These are phyloP conservation scores for Fusarium phyllophilum DNA, from an alignment of 2,329 filamentous ascomycete species.

Conservation along the genomic window DNA sequence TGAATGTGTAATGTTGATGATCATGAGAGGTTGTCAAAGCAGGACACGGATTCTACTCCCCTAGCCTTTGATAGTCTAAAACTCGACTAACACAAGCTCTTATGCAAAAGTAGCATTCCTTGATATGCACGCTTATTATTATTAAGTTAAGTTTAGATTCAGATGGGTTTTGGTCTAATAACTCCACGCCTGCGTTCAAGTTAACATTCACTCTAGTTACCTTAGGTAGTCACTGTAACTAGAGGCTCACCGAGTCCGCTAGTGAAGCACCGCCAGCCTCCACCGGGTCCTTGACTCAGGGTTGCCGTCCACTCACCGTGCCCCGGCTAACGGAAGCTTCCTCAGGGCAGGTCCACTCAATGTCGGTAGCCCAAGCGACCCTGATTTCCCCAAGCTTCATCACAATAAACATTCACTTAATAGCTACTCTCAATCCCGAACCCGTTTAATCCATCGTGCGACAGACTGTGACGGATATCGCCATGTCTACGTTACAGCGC, in stretches of 20 bases:
- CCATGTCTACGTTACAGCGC: conserved; percentile 58
- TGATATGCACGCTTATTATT: neutral
- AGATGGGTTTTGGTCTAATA: neutral
- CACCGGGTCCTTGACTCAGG: neutral
- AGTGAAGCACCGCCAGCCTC: neutral
- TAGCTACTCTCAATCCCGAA: neutral
- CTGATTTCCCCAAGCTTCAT: conserved; percentile 11
- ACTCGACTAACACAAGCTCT: neutral
- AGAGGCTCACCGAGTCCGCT: conserved; percentile 1
- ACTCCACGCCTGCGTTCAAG: neutral
- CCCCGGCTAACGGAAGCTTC: conserved; percentile 22
- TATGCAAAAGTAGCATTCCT: neutral
- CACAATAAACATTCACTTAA: conserved; percentile 32
- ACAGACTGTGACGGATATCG: conserved; percentile 5
- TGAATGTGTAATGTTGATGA: neutral
- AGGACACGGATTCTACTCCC: neutral
- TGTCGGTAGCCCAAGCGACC: conserved; percentile 34
- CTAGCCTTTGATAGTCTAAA: neutral
- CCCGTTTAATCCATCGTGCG: neutral
- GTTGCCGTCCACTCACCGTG: neutral
- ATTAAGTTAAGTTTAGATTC: neutral
- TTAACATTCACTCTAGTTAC: neutral
- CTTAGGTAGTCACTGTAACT: neutral
- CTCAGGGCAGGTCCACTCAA: conserved; percentile 1
- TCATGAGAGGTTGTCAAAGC: neutral